Evolutionary conservation across 78 protist genomes (phyloP).

Genomic region (Dictyostelium discoideum): dicty_2.7 NC_007089.4:2988501-2989000

Average conservation of each 20-base stretch:
- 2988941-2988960: constrained; percentile 65
- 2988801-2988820: constrained; percentile 17
- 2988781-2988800: constrained; percentile 50
- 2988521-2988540: background rate
- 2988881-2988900: constrained; percentile 38
- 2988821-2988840: constrained; percentile 48
- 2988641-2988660: constrained; percentile 13
- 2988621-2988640: background rate
- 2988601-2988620: background rate
- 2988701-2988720: background rate
- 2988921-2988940: constrained; percentile 32
- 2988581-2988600: background rate
- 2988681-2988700: background rate
- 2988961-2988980: constrained; percentile 59
- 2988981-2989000: background rate
- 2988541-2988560: background rate
- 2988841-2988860: constrained; percentile 67
- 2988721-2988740: background rate
- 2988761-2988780: constrained; percentile 1
- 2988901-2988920: constrained; percentile 47
- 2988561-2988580: background rate
- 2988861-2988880: constrained; percentile 62
- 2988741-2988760: background rate
- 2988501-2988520: background rate
- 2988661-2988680: background rate